Base-by-base conservation (phyloP, 345 rosid genomes). In the Gossypium ekmanianum region DNA sequence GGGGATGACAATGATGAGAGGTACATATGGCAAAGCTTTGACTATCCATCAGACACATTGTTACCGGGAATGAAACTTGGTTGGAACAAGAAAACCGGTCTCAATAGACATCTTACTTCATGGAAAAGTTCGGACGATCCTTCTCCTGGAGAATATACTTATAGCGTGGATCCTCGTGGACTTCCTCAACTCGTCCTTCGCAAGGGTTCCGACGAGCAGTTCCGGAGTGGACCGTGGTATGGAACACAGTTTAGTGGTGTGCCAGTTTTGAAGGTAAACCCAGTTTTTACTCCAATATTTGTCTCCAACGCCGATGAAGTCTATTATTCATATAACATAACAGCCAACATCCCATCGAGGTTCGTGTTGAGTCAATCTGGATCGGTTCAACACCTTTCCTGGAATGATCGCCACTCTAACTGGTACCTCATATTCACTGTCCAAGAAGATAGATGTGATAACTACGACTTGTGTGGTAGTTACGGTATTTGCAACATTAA, bases 21-120 rank as follows among this genome's bases (percentile, higher is more conserved):
- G 57, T 68, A 52, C 24, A 24, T 88, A 20, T 86, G 90, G 92
- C 87, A 86, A 74, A 86, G 89, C 69, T 88, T 88, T 50, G 92
- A 88, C 56, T 11, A 80, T 64, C 90, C 86, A 2, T 76, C 83
- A 2, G 79, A 86, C 64, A 83, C 88, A 16, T 12, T 85, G 24
- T 73, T 88, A 17, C 83, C 90, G 0, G 87, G 76, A 13, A 86
- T 88, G 88, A 88, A 85, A 72, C 43, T 88, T 0, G 89, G 92
- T 6, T 71, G 77, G 81, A 77, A 84, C 71, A 61, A 73, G 45
- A 29, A 41, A 16, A 74, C 65, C 0, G 81, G 83, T 50, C 57
- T 63, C 34, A 74, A 63, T 26, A 24, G 57, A n/a, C 3, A 41
- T 67, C 45, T 88, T 12, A 69, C 77, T 9, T 83, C 88, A 0